Evolutionary conservation across 2,329 filamentous ascomycete species (phyloP).

Genomic region (Colletotrichum australisinense): DNA sequence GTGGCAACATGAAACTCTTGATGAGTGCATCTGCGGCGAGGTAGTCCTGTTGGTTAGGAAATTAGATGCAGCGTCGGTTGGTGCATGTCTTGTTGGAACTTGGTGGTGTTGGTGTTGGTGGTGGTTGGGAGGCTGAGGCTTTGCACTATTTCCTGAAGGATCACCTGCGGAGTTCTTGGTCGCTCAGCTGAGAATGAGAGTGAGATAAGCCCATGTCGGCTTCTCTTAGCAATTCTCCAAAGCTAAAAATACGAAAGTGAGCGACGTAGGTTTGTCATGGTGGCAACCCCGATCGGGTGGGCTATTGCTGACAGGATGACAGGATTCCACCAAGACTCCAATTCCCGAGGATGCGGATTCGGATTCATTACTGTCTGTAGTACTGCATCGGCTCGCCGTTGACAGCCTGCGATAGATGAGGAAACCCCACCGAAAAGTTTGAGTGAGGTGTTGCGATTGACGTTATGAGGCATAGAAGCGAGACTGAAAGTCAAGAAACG

Average conservation of each 20-base stretch:
- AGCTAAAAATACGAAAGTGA: conserved; percentile 28
- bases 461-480: no score
- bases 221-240: neutral
- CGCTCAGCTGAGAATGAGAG: conserved; percentile 13
- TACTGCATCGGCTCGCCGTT: neutral
- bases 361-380: neutral
- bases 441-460: neutral
- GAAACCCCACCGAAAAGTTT: neutral
- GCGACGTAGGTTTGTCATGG: conserved; percentile 3
- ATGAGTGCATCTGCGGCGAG: neutral
- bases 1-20: neutral
- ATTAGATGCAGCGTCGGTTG: neutral
- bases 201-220: conserved; percentile 19
- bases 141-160: conserved; percentile 10
- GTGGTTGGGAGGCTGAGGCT: neutral
- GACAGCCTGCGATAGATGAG: neutral
- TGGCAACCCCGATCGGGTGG: neutral
- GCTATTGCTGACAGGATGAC: conserved; percentile 23
- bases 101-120: neutral
- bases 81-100: neutral
- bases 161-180: conserved; percentile 23
- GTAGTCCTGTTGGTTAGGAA: neutral
- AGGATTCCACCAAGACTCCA: conserved; percentile 1
- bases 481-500: no score
- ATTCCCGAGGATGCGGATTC: neutral